Evolutionary conservation across 176 grass and related monocot species (phyloP).

Genomic region (Phyllostachys edulis): DNA sequence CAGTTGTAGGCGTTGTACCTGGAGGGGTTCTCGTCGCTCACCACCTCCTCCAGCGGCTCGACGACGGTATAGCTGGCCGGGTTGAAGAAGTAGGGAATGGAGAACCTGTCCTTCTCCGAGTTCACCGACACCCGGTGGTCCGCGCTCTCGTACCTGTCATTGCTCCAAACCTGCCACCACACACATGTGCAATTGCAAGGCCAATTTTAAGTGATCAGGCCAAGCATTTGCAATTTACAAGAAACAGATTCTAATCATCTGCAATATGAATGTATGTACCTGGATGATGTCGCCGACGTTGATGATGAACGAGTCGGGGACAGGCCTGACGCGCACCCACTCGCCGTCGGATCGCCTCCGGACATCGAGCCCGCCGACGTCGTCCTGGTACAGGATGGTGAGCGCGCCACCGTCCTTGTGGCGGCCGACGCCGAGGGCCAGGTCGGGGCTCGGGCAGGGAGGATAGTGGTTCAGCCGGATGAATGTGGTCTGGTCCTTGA

Average conservation of each 20-base stretch:
- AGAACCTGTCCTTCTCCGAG: slow-evolving; percentile 60
- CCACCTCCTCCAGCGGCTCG: slow-evolving; percentile 56
- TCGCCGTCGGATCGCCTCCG: slow-evolving; percentile 59
- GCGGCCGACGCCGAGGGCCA: slow-evolving; percentile 75
- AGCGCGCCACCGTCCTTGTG: slow-evolving; percentile 86
- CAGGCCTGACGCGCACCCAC: slow-evolving; percentile 74
- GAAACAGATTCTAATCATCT: too few species aligned
- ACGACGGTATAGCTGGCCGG: slow-evolving; percentile 41
- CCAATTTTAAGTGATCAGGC: too few species aligned
- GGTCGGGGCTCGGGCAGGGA: slow-evolving; percentile 75
- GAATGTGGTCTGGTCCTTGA: slow-evolving; percentile 54
- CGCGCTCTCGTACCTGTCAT: slow-evolving; percentile 75
- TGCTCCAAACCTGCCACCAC: slow-evolving; percentile 73
- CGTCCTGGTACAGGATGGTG: slow-evolving; percentile 81
- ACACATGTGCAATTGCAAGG: too few species aligned
- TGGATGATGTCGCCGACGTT: slow-evolving; percentile 80
- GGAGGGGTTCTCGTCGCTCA: slow-evolving; percentile 45
- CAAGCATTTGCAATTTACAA: too few species aligned
- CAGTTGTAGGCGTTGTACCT: slow-evolving; percentile 56
- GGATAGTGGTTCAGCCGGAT: slow-evolving; percentile 87
- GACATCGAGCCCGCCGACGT: slow-evolving; percentile 76
- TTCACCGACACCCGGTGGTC: slow-evolving; percentile 78
- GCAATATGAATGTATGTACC: slow-evolving; percentile 1
- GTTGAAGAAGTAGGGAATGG: slow-evolving; percentile 79
- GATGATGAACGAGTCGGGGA: slow-evolving; percentile 60